A percentile compares a stretch with the other conserved stretches of the same genome.
Evolutionary conservation across 2,329 filamentous ascomycete genomes (phyloP).

Genomic region (Neopestalotiopsis rosae): DNA sequence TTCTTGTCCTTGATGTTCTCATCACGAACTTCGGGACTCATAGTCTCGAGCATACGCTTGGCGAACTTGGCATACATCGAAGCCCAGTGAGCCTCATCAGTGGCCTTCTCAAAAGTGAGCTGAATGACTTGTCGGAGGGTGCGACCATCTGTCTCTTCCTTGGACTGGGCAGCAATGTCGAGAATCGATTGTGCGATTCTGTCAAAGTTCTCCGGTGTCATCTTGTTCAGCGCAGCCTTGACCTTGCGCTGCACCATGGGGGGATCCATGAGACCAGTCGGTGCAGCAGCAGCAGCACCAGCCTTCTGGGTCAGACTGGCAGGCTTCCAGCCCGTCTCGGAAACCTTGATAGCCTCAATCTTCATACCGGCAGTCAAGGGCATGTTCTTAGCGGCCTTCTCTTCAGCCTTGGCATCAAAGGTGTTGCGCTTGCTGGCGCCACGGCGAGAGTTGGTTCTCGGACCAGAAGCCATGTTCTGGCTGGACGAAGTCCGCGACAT

Average conservation of each 20-base stretch:
- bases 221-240: conserved; percentile 98
- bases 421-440: conserved; percentile 69
- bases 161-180: conserved; percentile 90
- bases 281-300: conserved; percentile 45
- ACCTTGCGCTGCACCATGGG: conserved; percentile 98
- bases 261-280: conserved; percentile 74
- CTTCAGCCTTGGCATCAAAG: conserved; percentile 61
- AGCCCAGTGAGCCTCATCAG: conserved; percentile 97
- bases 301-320: conserved; percentile 63
- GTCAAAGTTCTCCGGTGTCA: conserved; percentile 96
- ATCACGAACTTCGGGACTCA: conserved; percentile 94
- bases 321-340: conserved; percentile 88
- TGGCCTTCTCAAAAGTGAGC: conserved; percentile 98
- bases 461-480: conserved; percentile 68
- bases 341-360: conserved; percentile 77
- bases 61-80: conserved; percentile 99
- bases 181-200: conserved; percentile 88
- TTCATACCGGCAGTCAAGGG: conserved; percentile 85
- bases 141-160: conserved; percentile 91
- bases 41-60: conserved; percentile 93
- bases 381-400: conserved; percentile 83
- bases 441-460: conserved; percentile 67
- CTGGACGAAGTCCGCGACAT: conserved; percentile 72
- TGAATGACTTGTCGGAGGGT: conserved; percentile 98
- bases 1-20: conserved; percentile 92